Base-by-base conservation (phyloP, 176 grass and related monocot genomes). In the Oryza punctata region DNA sequence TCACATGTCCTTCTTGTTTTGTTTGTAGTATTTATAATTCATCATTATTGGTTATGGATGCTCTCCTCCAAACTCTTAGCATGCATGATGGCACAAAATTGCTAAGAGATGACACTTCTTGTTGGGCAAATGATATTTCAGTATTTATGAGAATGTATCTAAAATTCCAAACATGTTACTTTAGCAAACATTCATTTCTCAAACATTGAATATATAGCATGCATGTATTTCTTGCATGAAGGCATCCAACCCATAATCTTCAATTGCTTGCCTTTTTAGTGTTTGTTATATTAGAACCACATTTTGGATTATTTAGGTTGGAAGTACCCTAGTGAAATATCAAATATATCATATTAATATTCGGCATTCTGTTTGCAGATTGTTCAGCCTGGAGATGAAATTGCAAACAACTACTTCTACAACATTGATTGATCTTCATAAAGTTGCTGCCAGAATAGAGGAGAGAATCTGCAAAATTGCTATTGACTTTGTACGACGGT, bases 351-450 rank as follows among this genome's bases (percentile, higher is more conserved):
- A 44, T 35, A 43, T 71, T 44, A 71, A n/a, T 45, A 25, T 45
- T 44, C 4, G 21, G 43, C n/a, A 44, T 71, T 71, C 6, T 25
- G 2, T 26, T 71, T 45, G 69, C 13, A 71, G 69, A 71, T 43
- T 43, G 38, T 14, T 24, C 6, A 71, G 7, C 38, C 38, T 71
- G n/a, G 38, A 71, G n/a, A 71, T 43, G n/a, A 41, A n/a, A 44
- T 45, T 71, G 5, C 38, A 12, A 26, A 45, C 69, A 44, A 26
- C 69, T 69, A 3, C 30, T 44, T 12, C 33, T 45, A 45, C 38
- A 7, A 44, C 69, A 32, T 74, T 74, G 45, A 52, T 28, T 74
- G 27, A 74, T 50, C 71, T 74, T 74, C 71, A 74, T 15, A 52
- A 50, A 50, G 26, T 74, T 52, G 71, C 71, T 74, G 16, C 45